A percentile compares a stretch with the other conserved stretches of the same genome.
Conservation (phyloP, 768 basidiomycete species). For the Suillus plorans region DNA sequence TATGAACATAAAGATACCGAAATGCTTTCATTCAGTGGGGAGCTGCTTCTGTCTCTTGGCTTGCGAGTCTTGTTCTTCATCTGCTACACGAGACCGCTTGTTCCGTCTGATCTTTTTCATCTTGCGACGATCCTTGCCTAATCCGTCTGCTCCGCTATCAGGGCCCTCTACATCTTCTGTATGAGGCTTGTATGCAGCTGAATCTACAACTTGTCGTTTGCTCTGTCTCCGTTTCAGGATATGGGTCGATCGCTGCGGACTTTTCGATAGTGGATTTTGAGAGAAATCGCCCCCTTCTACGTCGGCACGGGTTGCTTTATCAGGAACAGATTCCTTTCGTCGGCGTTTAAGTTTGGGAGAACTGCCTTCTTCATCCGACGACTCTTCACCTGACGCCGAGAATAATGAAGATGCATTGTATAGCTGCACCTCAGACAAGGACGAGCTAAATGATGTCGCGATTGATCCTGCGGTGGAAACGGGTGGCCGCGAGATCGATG, state of each 20-base stretch:
- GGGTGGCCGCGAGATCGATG: slow-evolving; percentile 24
- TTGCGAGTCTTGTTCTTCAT: slow-evolving; percentile 2
- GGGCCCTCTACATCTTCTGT: slow-evolving; percentile 26
- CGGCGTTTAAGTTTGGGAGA: slow-evolving; percentile 9
- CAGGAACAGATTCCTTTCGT: slow-evolving; percentile 16
- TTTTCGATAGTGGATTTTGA: background rate
- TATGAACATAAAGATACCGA: slow-evolving; percentile 8
- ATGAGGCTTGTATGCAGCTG: slow-evolving; percentile 38
- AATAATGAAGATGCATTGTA: slow-evolving; percentile 24
- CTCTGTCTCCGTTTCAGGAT: slow-evolving; percentile 15
- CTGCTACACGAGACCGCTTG: slow-evolving; percentile 8
- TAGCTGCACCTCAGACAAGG: slow-evolving; percentile 14
- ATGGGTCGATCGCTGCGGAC: slow-evolving; percentile 1
- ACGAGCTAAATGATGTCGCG: slow-evolving; percentile 15
- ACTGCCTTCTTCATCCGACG: slow-evolving; percentile 13
- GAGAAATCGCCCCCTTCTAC: background rate
- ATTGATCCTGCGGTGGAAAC: slow-evolving; percentile 22
- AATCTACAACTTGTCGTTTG: slow-evolving; percentile 35
- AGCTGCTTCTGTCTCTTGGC: slow-evolving; percentile 8
- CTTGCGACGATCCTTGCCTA: slow-evolving; percentile 12
- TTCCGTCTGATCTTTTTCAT: slow-evolving; percentile 6
- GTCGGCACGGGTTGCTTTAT: background rate
- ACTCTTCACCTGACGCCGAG: slow-evolving; percentile 28
- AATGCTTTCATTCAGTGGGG: slow-evolving; percentile 2
- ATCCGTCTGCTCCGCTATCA: slow-evolving; percentile 20